These are phyloP conservation scores for Penicillium cinerascens DNA, from an alignment of 495 filamentous ascomycete species.

Conservation along the genomic window DNA sequence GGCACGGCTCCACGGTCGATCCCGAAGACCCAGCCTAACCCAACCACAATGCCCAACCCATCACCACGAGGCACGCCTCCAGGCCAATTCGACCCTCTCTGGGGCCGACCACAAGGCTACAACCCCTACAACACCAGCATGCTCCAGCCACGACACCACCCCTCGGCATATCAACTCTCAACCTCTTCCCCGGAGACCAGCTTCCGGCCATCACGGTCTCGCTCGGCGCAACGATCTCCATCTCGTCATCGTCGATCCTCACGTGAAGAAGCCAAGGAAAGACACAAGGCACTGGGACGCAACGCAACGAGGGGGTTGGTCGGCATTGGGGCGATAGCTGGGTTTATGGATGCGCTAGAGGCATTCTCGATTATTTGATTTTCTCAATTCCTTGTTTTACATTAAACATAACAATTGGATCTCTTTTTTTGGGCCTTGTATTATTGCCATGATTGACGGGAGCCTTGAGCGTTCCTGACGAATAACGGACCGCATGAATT, in stretches of 20 bases:
- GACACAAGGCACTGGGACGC: conserved; percentile 25
- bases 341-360: conserved; percentile 44
- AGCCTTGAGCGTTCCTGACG: background rate
- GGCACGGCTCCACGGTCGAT: conserved; percentile 13
- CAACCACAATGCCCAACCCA: conserved; percentile 8
- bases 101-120: conserved; percentile 11
- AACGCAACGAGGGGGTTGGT: conserved; percentile 39
- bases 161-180: conserved; percentile 21
- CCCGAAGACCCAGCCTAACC: conserved; percentile 9
- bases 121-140: conserved; percentile 17
- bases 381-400: background rate
- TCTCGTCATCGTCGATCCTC: conserved; percentile 13
- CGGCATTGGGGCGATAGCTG: conserved; percentile 42
- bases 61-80: conserved; percentile 17
- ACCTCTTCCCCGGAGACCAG: conserved; percentile 21
- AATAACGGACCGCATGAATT: conserved; percentile 1
- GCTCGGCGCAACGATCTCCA: conserved; percentile 19
- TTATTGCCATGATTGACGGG: background rate
- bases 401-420: background rate
- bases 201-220: conserved; percentile 15
- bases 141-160: conserved; percentile 13
- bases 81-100: conserved; percentile 11
- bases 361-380: conserved; percentile 32
- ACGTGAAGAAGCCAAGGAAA: conserved; percentile 17
- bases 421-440: background rate